Evolutionary conservation across 83 land plant genomes (phyloP).

Genomic region (Larix sibirica): DNA sequence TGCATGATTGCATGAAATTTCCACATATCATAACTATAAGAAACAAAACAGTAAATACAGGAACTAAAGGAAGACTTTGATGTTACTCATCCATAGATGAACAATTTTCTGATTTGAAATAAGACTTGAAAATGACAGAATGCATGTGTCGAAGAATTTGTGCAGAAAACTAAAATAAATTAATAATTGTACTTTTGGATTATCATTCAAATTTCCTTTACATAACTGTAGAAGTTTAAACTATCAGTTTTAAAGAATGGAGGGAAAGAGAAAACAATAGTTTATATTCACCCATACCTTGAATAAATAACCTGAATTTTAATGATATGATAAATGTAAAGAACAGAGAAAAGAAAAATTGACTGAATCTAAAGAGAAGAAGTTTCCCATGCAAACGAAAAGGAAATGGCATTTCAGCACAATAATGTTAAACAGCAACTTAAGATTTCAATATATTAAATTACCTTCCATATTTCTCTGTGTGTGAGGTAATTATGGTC

Average conservation of each 20-base stretch:
- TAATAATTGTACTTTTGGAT: too few relatives aligned
- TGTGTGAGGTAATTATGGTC: conserved; percentile 91
- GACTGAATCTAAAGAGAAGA: not conserved
- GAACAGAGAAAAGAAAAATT: too few relatives aligned
- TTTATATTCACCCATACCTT: not conserved
- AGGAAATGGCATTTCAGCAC: not conserved
- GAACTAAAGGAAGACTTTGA: too few relatives aligned
- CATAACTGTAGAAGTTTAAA: too few relatives aligned
- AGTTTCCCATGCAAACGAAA: not conserved
- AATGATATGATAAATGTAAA: not conserved
- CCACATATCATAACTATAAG: too few relatives aligned
- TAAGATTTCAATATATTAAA: not conserved
- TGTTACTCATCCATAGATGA: too few relatives aligned
- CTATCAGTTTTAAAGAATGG: not conserved
- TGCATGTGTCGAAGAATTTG: too few relatives aligned
- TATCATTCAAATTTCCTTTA: too few relatives aligned
- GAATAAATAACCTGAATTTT: not conserved
- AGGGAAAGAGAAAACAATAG: not conserved
- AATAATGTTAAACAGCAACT: not conserved
- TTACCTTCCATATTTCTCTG: conserved; percentile 94
- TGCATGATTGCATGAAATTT: too few relatives aligned
- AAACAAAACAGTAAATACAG: too few relatives aligned
- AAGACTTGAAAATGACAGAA: not conserved
- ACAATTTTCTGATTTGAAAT: not conserved
- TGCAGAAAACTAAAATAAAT: too few relatives aligned